Percentiles rank a stretch among this genome's conserved stretches.
Evolutionary conservation across 1,284 basidiomycete genomes (phyloP).

Genomic region (Puccinia horiana): DNA sequence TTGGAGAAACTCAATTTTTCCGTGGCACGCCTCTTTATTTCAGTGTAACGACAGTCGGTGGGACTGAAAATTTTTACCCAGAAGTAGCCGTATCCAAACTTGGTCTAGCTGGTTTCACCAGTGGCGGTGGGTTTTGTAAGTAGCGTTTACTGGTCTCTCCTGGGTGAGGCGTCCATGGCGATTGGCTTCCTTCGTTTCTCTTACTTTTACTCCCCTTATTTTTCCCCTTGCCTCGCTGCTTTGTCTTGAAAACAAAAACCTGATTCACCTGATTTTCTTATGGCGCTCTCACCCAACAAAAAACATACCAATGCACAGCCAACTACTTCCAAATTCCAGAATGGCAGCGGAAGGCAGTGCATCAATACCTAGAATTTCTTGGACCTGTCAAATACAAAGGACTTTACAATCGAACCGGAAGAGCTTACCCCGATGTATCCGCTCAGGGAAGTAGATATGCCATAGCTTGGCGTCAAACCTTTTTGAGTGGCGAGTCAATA

Average conservation of each 20-base stretch:
- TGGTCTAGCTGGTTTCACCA: slow-evolving; percentile 25
- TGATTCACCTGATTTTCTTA: too few species aligned
- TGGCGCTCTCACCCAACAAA: background rate
- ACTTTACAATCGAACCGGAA: slow-evolving; percentile 55
- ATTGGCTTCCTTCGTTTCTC: background rate
- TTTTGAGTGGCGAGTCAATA: slow-evolving; percentile 47
- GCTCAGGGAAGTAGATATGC: slow-evolving; percentile 55
- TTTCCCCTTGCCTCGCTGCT: too few species aligned
- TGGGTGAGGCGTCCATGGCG: background rate
- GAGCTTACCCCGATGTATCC: slow-evolving; percentile 57
- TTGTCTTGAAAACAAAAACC: slow-evolving; percentile 20
- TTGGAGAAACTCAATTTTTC: background rate
- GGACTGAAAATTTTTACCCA: slow-evolving; percentile 54
- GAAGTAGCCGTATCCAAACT: slow-evolving; percentile 52
- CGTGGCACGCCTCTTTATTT: background rate
- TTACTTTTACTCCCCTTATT: background rate
- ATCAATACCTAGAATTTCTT: slow-evolving; percentile 53
- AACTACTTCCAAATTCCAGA: slow-evolving; percentile 53
- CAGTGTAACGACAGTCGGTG: slow-evolving; percentile 55
- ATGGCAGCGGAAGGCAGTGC: slow-evolving; percentile 54
- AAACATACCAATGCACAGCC: slow-evolving; percentile 14
- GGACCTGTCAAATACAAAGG: slow-evolving; percentile 52
- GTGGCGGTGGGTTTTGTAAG: slow-evolving; percentile 48
- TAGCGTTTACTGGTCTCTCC: background rate
- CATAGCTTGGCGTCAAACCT: slow-evolving; percentile 49